Evolutionary conservation across 352 stramenopile species (phyloP).

Genomic region (Phytophthora syringae): DNA sequence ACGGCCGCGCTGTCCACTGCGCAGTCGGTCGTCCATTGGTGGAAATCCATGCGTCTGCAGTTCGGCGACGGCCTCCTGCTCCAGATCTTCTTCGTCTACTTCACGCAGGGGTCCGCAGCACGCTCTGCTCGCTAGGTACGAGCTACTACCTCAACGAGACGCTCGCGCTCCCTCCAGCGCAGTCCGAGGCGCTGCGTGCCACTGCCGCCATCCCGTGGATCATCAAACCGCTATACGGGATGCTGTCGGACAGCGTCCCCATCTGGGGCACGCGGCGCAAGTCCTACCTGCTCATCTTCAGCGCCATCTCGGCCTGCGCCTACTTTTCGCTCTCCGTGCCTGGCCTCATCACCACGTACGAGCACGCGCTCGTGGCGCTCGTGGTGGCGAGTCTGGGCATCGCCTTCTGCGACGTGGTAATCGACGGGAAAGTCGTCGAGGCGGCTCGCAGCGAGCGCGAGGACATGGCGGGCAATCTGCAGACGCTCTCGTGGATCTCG

Average conservation of each 20-base stretch:
- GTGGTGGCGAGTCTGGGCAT: slow-evolving; percentile 82
- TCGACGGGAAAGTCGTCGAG: slow-evolving; percentile 82
- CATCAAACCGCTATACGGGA: slow-evolving; percentile 82
- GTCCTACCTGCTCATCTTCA: slow-evolving; percentile 83
- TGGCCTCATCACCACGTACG: slow-evolving; percentile 58
- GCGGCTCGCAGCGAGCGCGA: slow-evolving; percentile 70
- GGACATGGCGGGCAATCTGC: slow-evolving; percentile 78
- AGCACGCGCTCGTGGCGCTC: slow-evolving; percentile 60
- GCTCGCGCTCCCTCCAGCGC: slow-evolving; percentile 63
- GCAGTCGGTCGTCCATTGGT: slow-evolving; percentile 62
- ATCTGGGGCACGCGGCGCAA: slow-evolving; percentile 81
- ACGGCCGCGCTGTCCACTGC: slow-evolving; percentile 28
- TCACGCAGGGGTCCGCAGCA: slow-evolving; percentile 82
- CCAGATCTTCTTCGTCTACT: slow-evolving; percentile 89
- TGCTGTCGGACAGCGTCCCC: slow-evolving; percentile 78
- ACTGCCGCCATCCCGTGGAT: slow-evolving; percentile 83
- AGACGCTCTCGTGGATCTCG: slow-evolving; percentile 83
- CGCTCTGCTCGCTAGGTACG: slow-evolving; percentile 75
- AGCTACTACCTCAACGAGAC: slow-evolving; percentile 87
- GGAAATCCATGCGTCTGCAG: slow-evolving; percentile 62
- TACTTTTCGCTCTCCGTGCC: slow-evolving; percentile 71
- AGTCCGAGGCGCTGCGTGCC: slow-evolving; percentile 69
- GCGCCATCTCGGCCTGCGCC: slow-evolving; percentile 55
- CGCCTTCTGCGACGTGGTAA: slow-evolving; percentile 84
- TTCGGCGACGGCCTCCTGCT: slow-evolving; percentile 74